Percentiles rank a stretch among this genome's conserved stretches.
These are phyloP conservation scores for Copromyces sp. DNA, from an alignment of 495 filamentous ascomycete genomes.

Conservation along the genomic window DNA sequence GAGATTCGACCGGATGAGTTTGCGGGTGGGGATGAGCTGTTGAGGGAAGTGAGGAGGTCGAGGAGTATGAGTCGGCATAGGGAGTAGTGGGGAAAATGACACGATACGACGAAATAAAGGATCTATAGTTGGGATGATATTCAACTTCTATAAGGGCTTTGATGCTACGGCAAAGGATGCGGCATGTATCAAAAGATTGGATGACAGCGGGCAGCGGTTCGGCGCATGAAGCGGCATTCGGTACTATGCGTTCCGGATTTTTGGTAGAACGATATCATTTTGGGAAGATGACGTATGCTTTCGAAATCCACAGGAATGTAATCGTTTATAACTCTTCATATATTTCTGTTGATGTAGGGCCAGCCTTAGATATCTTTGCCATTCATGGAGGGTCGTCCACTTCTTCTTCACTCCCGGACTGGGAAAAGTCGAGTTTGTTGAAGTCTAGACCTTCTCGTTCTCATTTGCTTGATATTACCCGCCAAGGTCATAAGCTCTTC, in stretches of 20 bases:
- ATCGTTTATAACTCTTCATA: neutral
- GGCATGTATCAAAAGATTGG: neutral
- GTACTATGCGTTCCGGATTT: neutral
- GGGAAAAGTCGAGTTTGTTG: no score
- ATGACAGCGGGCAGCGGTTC: neutral
- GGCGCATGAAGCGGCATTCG: neutral
- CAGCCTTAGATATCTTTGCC: no score
- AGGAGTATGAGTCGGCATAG: slow-evolving; percentile 14
- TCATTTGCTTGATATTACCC: neutral
- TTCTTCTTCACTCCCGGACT: no score
- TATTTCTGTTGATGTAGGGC: neutral
- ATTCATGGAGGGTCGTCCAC: no score
- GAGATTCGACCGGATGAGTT: slow-evolving; percentile 25
- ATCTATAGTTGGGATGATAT: neutral
- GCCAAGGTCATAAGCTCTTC: neutral
- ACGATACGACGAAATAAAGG: neutral
- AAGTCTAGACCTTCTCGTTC: neutral
- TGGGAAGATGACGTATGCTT: neutral
- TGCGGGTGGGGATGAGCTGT: slow-evolving; percentile 18
- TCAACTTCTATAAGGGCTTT: neutral
- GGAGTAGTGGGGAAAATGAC: neutral
- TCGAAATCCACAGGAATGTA: neutral
- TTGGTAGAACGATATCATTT: neutral
- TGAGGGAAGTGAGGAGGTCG: slow-evolving; percentile 23
- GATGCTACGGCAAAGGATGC: neutral